These are phyloP conservation scores for Phytomonas sp. DNA, from an alignment of 208 protist species.

Conservation along the genomic window DNA sequence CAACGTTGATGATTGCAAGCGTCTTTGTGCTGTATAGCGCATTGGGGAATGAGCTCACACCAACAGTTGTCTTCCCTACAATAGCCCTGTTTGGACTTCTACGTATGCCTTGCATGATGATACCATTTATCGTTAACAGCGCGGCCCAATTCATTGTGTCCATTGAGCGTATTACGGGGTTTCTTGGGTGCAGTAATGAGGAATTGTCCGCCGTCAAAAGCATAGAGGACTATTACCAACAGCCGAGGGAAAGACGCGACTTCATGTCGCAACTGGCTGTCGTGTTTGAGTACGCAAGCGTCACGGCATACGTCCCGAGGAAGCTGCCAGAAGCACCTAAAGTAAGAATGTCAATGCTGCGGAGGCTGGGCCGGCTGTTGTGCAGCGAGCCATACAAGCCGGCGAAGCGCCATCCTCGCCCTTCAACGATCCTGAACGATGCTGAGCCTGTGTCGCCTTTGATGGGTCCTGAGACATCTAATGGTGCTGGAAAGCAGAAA, in stretches of 20 bases:
- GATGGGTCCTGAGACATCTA: not conserved
- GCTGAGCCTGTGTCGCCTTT: not conserved
- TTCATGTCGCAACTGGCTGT: slow-evolving; percentile 23
- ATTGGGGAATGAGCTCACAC: slow-evolving; percentile 41
- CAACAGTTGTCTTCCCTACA: slow-evolving; percentile 46
- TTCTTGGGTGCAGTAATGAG: slow-evolving; percentile 50
- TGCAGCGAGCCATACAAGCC: slow-evolving; percentile 19
- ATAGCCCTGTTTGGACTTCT: slow-evolving; percentile 21
- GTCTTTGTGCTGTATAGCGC: slow-evolving; percentile 48
- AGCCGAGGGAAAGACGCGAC: slow-evolving; percentile 11
- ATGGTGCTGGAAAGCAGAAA: slow-evolving; percentile 3
- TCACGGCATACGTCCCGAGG: slow-evolving; percentile 47
- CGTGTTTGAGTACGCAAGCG: slow-evolving; percentile 28
- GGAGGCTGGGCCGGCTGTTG: slow-evolving; percentile 16
- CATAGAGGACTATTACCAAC: slow-evolving; percentile 17
- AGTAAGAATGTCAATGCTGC: slow-evolving; percentile 13
- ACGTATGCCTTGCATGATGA: slow-evolving; percentile 53
- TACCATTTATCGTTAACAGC: slow-evolving; percentile 56
- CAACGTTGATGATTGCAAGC: slow-evolving; percentile 41
- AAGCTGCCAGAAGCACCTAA: slow-evolving; percentile 37
- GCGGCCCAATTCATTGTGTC: slow-evolving; percentile 68
- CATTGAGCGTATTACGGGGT: slow-evolving; percentile 57
- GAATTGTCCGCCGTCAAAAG: slow-evolving; percentile 17
- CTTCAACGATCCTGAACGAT: not conserved
- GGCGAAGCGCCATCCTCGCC: slow-evolving; percentile 1